These are phyloP conservation scores for Beta macrorhiza DNA, from an alignment of 179 eudicot species.

Conservation along the genomic window DNA sequence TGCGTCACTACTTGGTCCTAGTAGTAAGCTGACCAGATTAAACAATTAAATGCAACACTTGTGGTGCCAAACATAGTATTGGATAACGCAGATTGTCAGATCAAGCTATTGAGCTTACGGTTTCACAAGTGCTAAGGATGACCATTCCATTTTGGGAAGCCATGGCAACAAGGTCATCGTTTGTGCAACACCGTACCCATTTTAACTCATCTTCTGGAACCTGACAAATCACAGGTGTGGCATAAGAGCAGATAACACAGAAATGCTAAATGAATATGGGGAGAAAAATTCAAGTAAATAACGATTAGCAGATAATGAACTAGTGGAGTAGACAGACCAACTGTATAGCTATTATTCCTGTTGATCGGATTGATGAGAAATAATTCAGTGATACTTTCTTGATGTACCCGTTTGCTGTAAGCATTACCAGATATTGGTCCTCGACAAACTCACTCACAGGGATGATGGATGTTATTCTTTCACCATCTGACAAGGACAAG, in stretches of 20 bases:
- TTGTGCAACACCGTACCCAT: constrained; percentile 86
- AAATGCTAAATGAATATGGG: constrained; percentile 5
- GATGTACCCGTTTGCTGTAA: constrained; percentile 84
- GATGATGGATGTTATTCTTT: constrained; percentile 88
- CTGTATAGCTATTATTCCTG: constrained; percentile 93
- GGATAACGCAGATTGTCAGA: not conserved
- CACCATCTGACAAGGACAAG: constrained; percentile 82
- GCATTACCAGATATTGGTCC: constrained; percentile 86
- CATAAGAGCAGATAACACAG: constrained; percentile 12
- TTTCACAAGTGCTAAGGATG: constrained; percentile 65
- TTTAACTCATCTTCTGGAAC: constrained; percentile 91
- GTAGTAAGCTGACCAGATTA: not conserved
- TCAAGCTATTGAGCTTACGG: constrained; percentile 39
- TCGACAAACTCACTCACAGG: constrained; percentile 82
- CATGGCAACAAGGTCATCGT: constrained; percentile 89
- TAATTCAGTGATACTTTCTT: constrained; percentile 84
- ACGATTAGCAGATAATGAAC: not conserved
- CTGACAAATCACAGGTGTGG: constrained; percentile 39
- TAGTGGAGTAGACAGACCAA: constrained; percentile 57
- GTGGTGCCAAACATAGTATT: not conserved
- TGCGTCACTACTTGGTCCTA: not conserved
- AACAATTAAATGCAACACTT: not conserved
- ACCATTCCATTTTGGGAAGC: constrained; percentile 94
- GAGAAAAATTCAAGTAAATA: not conserved
- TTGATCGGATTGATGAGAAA: constrained; percentile 90